Evolutionary conservation across 176 grass and related monocot genomes (phyloP).

Genomic region (Avena sativa): DNA sequence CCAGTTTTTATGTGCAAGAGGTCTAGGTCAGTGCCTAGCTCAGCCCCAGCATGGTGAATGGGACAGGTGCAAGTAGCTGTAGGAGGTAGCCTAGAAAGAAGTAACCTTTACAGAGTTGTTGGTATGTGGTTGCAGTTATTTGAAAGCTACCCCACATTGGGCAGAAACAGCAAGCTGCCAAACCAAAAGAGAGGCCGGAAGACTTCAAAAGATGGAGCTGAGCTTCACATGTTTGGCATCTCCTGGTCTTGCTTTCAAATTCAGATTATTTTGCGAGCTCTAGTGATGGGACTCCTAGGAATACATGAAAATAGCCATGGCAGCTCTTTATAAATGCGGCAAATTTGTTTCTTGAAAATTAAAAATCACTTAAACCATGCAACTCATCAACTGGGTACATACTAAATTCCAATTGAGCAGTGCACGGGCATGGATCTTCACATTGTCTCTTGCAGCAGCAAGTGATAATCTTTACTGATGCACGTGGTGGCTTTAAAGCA

Average conservation of each 20-base stretch:
- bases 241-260: slow-evolving; percentile 10
- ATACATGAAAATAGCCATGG: too few species aligned
- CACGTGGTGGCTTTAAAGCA: not conserved
- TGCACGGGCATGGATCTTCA: not conserved
- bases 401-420: not conserved
- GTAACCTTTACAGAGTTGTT: slow-evolving; percentile 32
- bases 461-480: not conserved
- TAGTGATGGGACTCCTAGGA: not conserved
- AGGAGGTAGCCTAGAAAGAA: slow-evolving; percentile 37
- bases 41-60: slow-evolving; percentile 23
- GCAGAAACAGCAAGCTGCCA: slow-evolving; percentile 47
- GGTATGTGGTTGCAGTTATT: slow-evolving; percentile 46
- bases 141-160: slow-evolving; percentile 39
- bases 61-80: not conserved
- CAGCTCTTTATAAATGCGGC: not conserved
- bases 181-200: not conserved
- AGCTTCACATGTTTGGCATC: slow-evolving; percentile 39
- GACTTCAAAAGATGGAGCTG: slow-evolving; percentile 39
- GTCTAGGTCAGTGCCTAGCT: slow-evolving; percentile 22
- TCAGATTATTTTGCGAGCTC: not conserved
- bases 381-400: not conserved
- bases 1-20: not conserved
- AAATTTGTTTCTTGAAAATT: not conserved
- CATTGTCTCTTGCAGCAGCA: slow-evolving; percentile 9
- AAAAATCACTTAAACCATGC: not conserved